These are phyloP conservation scores for Leishmania braziliensis DNA, from an alignment of 208 protist genomes.

Conservation along the genomic window DNA sequence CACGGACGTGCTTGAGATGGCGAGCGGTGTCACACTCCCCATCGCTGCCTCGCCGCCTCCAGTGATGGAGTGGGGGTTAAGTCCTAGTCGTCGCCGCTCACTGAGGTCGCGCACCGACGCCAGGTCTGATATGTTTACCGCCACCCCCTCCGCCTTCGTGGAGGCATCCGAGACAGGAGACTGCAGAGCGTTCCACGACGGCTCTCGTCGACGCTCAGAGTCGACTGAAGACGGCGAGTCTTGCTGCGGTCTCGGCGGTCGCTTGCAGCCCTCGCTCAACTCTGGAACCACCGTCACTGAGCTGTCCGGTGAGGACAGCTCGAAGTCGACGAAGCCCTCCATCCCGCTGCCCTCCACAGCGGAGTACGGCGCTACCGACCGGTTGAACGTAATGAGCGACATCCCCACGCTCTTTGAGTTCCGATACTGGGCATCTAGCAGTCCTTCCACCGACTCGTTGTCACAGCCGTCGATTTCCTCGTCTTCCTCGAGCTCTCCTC, in stretches of 20 bases:
- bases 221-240: neutral
- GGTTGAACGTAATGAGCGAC: conserved; percentile 20
- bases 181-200: neutral
- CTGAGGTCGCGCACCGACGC: conserved; percentile 14
- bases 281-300: neutral
- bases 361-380: conserved; percentile 12
- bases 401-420: conserved; percentile 7
- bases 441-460: neutral
- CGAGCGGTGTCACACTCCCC: neutral
- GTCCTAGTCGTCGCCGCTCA: neutral
- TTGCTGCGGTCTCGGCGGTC: neutral
- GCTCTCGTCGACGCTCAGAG: neutral
- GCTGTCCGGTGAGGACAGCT: conserved; percentile 17
- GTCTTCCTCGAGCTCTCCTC: conserved; percentile 17
- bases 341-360: conserved; percentile 6
- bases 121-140: conserved; percentile 15
- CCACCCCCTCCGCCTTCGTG: neutral
- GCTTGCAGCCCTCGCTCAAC: neutral
- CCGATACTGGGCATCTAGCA: neutral
- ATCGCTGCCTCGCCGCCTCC: neutral
- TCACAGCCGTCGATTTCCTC: conserved; percentile 8
- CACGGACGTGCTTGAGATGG: neutral
- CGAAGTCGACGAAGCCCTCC: conserved; percentile 41
- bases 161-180: neutral
- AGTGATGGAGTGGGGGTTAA: neutral